Evolutionary conservation across 2,329 filamentous ascomycete species (phyloP).

Genomic region (Trichoderma atrobrunneum): DNA sequence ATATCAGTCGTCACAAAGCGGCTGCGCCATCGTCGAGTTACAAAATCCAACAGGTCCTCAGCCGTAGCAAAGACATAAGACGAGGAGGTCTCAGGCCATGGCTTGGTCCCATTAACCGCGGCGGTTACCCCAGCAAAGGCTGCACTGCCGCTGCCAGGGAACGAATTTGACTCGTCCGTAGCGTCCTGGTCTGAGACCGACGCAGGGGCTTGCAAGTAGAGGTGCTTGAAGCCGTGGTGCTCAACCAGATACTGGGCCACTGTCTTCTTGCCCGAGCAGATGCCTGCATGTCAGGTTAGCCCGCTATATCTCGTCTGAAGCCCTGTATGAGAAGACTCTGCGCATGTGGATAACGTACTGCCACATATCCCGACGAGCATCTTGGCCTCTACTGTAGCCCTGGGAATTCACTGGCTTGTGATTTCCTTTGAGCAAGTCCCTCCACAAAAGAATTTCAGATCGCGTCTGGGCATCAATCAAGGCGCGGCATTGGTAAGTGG

Average conservation of each 20-base stretch:
- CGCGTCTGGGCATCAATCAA: conserved; percentile 9
- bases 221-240: conserved; percentile 74
- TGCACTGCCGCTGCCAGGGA: conserved; percentile 14
- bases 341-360: conserved; percentile 46
- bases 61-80: conserved; percentile 55
- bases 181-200: neutral
- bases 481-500: conserved; percentile 13
- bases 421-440: neutral
- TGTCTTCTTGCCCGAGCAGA: conserved; percentile 89
- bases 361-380: conserved; percentile 80
- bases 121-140: conserved; percentile 29
- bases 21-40: conserved; percentile 78
- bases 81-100: conserved; percentile 27
- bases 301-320: neutral
- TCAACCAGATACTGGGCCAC: conserved; percentile 85
- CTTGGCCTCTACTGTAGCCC: conserved; percentile 20
- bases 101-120: conserved; percentile 27
- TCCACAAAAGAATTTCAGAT: conserved; percentile 5
- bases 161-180: neutral
- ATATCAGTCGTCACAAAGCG: conserved; percentile 87
- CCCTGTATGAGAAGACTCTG: neutral
- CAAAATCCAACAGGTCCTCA: conserved; percentile 73
- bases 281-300: conserved; percentile 53
- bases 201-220: conserved; percentile 51
- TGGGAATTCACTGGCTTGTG: neutral